Evolutionary conservation across 192 early-diverging fungal species (phyloP), one percentile per base, ranked within the genome.

Genomic region (Mortierella antarctica): DNA sequence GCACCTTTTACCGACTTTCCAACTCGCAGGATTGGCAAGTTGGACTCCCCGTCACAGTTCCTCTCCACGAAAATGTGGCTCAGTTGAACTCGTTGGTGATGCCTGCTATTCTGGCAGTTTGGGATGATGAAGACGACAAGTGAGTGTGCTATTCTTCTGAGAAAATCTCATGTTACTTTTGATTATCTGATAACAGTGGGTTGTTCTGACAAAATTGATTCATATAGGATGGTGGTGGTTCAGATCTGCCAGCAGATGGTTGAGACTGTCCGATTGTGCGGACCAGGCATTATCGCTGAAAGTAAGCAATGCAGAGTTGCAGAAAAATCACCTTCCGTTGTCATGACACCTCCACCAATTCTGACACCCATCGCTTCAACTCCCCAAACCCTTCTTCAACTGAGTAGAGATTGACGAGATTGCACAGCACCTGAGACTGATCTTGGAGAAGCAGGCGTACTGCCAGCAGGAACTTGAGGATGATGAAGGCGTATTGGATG

Each of bases 71-170:
- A 31, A 91, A 95, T 75, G 94, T 96, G 45, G 82, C 80, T 9
- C 83, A 84, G 61, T 87, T 96, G 84, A 90, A 89, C 61, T 86
- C 83, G 64, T 67, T 92, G 51, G 87, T 92, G 7, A 88, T 96
- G 54, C 93, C 93, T 5, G 87, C 89, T 20, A 85, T 96, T 59
- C 72, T 95, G 51, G 48, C 71, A 20, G 86, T 96, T 74, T 91
- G 94, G 90, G 84, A 87, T n/a, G 92, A 95, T 2, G 96, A 97
- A 78, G 93, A 95, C 65, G 92, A 95, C 67, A 92, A 90, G 87
- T 84, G 70, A 78, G 82, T 78, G 20, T 48, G 13, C 31, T 31
- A 31, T 31, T 31, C 23, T 84, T 8, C n/a, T 12, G 21, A 0
- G 21, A 15, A 53, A 56, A 9, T 52, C 5, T 9, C 18, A 15